Percentiles rank a stretch among this genome's conserved stretches.
Conservation (phyloP, 2,329 filamentous ascomycete genomes). For the Didymella arachidicola region DNA sequence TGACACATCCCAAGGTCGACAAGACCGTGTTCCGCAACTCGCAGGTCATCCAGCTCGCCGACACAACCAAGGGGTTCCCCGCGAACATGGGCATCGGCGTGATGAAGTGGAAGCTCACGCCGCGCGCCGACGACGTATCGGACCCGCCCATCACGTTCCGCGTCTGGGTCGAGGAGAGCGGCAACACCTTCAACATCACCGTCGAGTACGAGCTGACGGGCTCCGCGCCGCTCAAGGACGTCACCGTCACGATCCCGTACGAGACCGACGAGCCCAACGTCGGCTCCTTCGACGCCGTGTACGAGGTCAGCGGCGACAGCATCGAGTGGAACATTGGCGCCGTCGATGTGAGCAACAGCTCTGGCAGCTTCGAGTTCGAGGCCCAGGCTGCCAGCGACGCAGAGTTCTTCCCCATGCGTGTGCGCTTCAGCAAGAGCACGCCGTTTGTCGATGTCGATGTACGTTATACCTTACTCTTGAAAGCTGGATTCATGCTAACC, state of each 20-base stretch:
- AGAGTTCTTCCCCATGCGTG: slow-evolving; percentile 97
- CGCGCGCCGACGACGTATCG: slow-evolving; percentile 79
- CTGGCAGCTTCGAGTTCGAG: slow-evolving; percentile 94
- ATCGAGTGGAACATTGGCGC: slow-evolving; percentile 93
- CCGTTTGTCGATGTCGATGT: slow-evolving; percentile 95
- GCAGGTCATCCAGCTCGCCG: slow-evolving; percentile 88
- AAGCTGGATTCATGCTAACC: slow-evolving; percentile 32
- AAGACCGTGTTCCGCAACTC: slow-evolving; percentile 82
- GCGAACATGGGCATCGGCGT: slow-evolving; percentile 93
- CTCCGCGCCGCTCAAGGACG: slow-evolving; percentile 79
- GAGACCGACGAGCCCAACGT: slow-evolving; percentile 83
- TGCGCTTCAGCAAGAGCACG: slow-evolving; percentile 83
- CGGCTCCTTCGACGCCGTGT: slow-evolving; percentile 91
- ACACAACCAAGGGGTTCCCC: slow-evolving; percentile 86
- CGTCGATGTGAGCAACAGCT: slow-evolving; percentile 81
- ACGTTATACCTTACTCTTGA: slow-evolving; percentile 55
- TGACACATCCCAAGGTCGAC: slow-evolving; percentile 96
- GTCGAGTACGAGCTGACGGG: slow-evolving; percentile 95
- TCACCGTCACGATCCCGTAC: slow-evolving; percentile 88
- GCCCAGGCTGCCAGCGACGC: slow-evolving; percentile 85
- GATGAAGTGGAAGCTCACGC: slow-evolving; percentile 87
- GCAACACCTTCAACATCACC: slow-evolving; percentile 84
- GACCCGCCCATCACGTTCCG: slow-evolving; percentile 94
- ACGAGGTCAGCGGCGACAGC: slow-evolving; percentile 91
- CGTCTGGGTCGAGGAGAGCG: slow-evolving; percentile 93